phyloP scores from a whole-genome alignment of 306 rosid genomes.

The Castanea crenata region DNA sequence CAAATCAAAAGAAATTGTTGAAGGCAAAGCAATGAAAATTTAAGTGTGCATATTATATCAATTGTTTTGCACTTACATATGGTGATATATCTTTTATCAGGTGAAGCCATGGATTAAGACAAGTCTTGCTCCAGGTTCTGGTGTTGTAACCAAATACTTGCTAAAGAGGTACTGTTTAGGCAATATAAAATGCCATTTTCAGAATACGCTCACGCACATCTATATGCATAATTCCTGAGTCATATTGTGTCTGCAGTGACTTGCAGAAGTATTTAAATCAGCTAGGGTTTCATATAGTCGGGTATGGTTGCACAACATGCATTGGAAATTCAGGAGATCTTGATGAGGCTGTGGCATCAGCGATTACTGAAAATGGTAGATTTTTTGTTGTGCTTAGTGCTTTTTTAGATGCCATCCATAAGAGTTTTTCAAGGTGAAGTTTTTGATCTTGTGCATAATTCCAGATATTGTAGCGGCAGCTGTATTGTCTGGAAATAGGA shows the following conservation, averaged over 20 bases:
- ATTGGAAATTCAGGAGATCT: slow-evolving; percentile 97
- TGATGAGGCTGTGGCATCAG: slow-evolving; percentile 78
- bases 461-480: slow-evolving; percentile 93
- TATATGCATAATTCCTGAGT: slow-evolving; percentile 18
- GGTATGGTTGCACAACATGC: slow-evolving; percentile 98
- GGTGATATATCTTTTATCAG: slow-evolving; percentile 39
- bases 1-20: background rate
- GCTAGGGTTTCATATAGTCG: slow-evolving; percentile 86
- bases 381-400: slow-evolving; percentile 8
- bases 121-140: slow-evolving; percentile 98
- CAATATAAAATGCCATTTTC: slow-evolving; percentile 5
- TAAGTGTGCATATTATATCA: background rate
- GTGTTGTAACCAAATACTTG: slow-evolving; percentile 93
- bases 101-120: slow-evolving; percentile 98
- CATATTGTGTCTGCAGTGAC: slow-evolving; percentile 48
- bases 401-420: slow-evolving; percentile 10
- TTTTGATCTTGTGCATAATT: slow-evolving; percentile 20
- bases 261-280: slow-evolving; percentile 87
- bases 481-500: slow-evolving; percentile 95
- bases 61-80: slow-evolving; percentile 6
- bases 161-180: slow-evolving; percentile 56
- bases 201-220: background rate
- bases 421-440: slow-evolving; percentile 10
- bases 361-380: slow-evolving; percentile 82
- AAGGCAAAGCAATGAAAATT: background rate